phyloP scores from a whole-genome alignment of 2,329 filamentous ascomycete species.

The Exophiala phaeomuriformis region DNA sequence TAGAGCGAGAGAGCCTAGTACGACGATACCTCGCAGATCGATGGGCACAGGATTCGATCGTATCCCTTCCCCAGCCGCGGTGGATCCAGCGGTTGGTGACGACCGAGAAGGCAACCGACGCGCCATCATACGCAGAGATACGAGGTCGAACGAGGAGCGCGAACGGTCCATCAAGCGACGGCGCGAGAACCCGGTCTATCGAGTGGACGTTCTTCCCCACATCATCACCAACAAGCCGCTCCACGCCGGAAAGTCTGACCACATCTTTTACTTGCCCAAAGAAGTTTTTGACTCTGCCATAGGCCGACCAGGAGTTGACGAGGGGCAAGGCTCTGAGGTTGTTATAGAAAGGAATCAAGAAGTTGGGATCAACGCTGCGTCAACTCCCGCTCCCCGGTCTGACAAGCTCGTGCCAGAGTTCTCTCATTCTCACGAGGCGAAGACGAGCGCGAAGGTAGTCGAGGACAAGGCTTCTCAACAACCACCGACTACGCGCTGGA shows the following conservation, averaged over 20 bases:
- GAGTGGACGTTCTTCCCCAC: background rate
- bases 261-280: background rate
- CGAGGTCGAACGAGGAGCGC: background rate
- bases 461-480: background rate
- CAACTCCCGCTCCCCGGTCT: no score
- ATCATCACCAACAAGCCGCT: background rate
- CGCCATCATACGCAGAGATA: background rate
- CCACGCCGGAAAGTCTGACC: background rate
- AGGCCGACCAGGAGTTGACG: background rate
- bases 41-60: background rate
- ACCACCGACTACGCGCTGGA: background rate
- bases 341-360: background rate
- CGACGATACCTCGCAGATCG: background rate
- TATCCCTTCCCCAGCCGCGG: background rate
- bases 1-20: background rate
- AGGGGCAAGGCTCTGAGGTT: background rate
- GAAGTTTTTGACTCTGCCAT: background rate
- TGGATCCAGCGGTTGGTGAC: background rate
- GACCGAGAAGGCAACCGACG: background rate
- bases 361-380: background rate
- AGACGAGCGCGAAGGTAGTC: no score
- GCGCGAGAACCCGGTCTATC: background rate
- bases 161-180: background rate
- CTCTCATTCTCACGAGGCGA: no score
- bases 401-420: no score